A percentile compares a stretch with the other conserved stretches of the same genome.
Evolutionary conservation across 305 asterid species (phyloP).

Genomic region (Rubia tinctorum): DNA sequence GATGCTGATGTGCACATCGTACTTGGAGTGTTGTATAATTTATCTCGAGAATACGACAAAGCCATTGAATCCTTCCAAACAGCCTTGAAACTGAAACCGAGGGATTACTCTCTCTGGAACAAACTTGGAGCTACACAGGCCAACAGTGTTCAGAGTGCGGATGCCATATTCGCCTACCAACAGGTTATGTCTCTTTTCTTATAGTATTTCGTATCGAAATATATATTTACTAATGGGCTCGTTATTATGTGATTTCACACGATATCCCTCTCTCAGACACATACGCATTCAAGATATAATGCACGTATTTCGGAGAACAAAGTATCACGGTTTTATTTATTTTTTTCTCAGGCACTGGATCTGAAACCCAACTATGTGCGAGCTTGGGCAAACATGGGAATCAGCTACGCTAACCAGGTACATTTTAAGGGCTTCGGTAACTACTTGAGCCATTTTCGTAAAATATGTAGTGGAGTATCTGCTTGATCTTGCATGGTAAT

Average conservation of each 20-base stretch:
- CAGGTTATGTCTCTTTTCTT: conserved; percentile 45
- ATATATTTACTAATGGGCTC: neutral
- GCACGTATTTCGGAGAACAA: neutral
- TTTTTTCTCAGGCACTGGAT: conserved; percentile 82
- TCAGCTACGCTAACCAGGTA: conserved; percentile 99
- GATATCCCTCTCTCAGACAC: neutral
- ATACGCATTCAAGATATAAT: neutral
- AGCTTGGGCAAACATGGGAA: conserved; percentile 99
- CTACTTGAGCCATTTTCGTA: neutral
- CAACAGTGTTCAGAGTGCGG: conserved; percentile 95
- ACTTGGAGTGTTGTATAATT: conserved; percentile 89
- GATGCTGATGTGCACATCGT: conserved; percentile 99
- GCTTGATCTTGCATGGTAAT: neutral
- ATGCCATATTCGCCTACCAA: conserved; percentile 95
- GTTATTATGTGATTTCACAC: neutral
- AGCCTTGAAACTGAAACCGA: conserved; percentile 92
- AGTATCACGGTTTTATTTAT: neutral
- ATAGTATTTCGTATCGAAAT: neutral
- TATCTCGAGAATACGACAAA: conserved; percentile 86
- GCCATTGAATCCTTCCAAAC: conserved; percentile 96
- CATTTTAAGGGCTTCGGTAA: neutral
- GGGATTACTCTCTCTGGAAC: conserved; percentile 99
- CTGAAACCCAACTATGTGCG: conserved; percentile 97
- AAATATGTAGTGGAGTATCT: neutral
- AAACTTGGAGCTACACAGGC: conserved; percentile 99